A percentile compares a stretch with the other conserved stretches of the same genome.
phyloP scores from a whole-genome alignment of 164 flowering plant species.

The Annona cherimola region DNA sequence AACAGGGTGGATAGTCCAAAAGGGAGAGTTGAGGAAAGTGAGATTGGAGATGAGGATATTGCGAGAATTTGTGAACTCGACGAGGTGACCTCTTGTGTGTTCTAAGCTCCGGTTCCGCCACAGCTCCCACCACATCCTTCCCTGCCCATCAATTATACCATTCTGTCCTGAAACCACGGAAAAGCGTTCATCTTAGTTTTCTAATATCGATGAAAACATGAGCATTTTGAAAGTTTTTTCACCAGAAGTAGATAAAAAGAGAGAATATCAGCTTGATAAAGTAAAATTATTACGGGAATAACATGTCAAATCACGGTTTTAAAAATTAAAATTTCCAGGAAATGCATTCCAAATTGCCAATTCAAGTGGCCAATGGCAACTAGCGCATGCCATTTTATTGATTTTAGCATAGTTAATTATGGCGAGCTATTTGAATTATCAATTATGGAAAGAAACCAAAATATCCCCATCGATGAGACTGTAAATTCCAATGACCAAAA shows the following conservation, averaged over 20 bases:
- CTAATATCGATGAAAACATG: no score
- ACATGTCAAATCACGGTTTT: no score
- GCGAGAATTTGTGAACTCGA: constrained; percentile 72
- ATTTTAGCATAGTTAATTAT: no score
- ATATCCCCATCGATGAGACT: not conserved
- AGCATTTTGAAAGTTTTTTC: no score
- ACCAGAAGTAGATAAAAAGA: no score
- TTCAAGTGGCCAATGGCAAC: no score
- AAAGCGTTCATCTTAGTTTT: not conserved
- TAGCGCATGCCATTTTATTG: not conserved
- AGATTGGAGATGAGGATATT: constrained; percentile 82
- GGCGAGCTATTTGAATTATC: not conserved
- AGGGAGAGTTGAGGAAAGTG: constrained; percentile 86
- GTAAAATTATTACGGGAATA: no score
- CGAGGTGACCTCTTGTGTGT: constrained; percentile 92
- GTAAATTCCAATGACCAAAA: not conserved
- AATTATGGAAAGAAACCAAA: not conserved
- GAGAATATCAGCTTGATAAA: no score
- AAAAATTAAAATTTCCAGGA: no score
- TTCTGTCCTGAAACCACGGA: constrained; percentile 57
- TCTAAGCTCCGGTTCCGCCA: constrained; percentile 94
- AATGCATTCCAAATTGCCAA: no score
- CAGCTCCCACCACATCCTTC: constrained; percentile 97
- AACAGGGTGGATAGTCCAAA: constrained; percentile 98
- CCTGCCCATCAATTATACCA: constrained; percentile 95